Evolutionary conservation across 208 protist genomes (phyloP).

Genomic region (Endotrypanum monterogeii): DNA sequence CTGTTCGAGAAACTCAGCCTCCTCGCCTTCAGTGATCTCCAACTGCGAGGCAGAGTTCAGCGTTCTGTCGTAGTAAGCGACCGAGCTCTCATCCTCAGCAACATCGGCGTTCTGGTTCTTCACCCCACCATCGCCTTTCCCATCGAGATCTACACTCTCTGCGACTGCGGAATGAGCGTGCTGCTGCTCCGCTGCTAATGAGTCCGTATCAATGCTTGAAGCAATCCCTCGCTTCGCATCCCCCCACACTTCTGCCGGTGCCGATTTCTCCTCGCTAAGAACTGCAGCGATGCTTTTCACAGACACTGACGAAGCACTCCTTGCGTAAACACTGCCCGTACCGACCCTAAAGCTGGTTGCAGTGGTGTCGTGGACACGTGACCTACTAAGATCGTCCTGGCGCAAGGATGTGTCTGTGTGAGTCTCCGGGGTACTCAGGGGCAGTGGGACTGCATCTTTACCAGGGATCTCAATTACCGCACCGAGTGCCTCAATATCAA

Average conservation of each 20-base stretch:
- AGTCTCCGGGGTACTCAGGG: neutral
- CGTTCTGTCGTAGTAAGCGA: neutral
- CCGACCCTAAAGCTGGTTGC: slow-evolving; percentile 7
- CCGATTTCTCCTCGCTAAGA: neutral
- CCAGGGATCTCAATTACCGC: neutral
- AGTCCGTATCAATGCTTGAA: neutral
- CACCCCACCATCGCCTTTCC: neutral
- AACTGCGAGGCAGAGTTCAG: slow-evolving; percentile 14
- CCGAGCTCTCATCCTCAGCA: slow-evolving; percentile 4
- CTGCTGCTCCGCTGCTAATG: neutral
- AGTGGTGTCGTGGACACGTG: neutral
- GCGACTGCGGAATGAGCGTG: neutral
- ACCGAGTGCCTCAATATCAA: neutral
- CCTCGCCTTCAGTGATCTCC: slow-evolving; percentile 21
- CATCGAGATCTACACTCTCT: neutral
- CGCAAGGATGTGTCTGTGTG: neutral
- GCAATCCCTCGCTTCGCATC: neutral
- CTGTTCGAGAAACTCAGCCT: slow-evolving; percentile 25
- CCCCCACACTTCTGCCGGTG: neutral
- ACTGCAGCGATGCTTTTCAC: neutral
- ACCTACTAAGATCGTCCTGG: neutral
- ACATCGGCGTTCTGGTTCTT: neutral
- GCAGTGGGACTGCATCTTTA: slow-evolving; percentile 4
- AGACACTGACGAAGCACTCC: neutral
- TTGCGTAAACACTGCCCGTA: neutral